Base-by-base conservation (phyloP, 2,329 filamentous ascomycete species). In the Monilinia fructigena region DNA sequence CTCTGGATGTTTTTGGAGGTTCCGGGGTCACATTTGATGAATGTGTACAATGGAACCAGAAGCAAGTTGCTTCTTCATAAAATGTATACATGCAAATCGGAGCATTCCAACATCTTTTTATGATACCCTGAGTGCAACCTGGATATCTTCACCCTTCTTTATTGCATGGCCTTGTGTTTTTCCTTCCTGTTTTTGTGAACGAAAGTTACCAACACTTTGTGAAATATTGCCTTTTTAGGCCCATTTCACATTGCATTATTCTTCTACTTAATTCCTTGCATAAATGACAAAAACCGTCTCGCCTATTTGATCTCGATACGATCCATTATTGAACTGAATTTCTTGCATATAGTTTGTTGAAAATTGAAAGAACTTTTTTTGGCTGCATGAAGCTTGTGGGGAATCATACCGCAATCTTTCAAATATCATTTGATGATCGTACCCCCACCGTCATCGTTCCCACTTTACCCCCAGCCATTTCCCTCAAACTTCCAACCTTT, bases 1-100 rank as follows among this genome's bases (percentile, higher is more conserved):
- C 95, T 1, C 79, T 99, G 73, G 95, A 99, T 79, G 93, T 97
- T 71, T 99, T 99, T 77, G 95, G 95, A 11, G 95, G 95, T 1
- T 87, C 82, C 23, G 91, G 92, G 1, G 92, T 97, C 64, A 92
- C 85, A 69, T 93, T 98, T 75, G 89, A 90, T 45, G 93, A 97
- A 66, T 98, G 94, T 77, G 88, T 97, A 47, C 81, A 82, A 72
- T 99, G 95, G 95, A 98, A 98, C 76, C 80, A 78, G 70, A 77
- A 76, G 67, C 82, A 85, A 73, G 71, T 75, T 52, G 63, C 55
- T 65, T 65, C 63, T 31, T 65, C 31, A 50, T 60, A 40, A 60
- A 45, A 31, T 48, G 48, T 31, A 45, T 20, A 56, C 56, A 58
- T 58, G 42, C 45, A 12, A 50, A 58, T 48, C 31, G 42, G 56